These are phyloP conservation scores for Lippia alba DNA, from an alignment of 305 asterid species.

Conservation along the genomic window DNA sequence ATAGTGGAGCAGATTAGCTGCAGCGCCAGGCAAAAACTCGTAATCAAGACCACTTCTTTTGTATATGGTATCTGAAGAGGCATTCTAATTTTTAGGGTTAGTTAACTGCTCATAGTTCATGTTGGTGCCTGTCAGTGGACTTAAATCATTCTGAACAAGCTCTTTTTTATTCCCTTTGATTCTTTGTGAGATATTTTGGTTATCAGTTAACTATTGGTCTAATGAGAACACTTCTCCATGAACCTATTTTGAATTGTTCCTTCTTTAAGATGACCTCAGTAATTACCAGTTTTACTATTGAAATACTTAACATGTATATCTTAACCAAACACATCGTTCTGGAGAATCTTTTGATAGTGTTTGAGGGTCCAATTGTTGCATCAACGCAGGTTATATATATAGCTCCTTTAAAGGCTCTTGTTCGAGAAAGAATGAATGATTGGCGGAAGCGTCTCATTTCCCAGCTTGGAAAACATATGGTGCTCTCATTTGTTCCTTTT, in stretches of 20 bases:
- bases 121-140: not conserved
- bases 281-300: constrained; percentile 1
- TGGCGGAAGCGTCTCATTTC: constrained; percentile 95
- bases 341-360: constrained; percentile 30
- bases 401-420: constrained; percentile 99
- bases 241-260: no score
- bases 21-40: not conserved
- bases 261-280: not conserved
- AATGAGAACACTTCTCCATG: not conserved
- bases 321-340: constrained; percentile 21
- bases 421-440: constrained; percentile 97
- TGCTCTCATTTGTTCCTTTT: constrained; percentile 38
- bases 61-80: no score
- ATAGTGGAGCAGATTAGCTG: not conserved
- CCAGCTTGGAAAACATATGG: constrained; percentile 93
- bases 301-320: constrained; percentile 10
- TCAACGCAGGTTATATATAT: constrained; percentile 84
- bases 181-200: constrained; percentile 21
- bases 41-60: no score
- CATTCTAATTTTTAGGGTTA: not conserved
- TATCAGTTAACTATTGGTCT: constrained; percentile 3
- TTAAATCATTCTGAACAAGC: constrained; percentile 29
- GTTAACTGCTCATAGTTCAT: not conserved
- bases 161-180: constrained; percentile 1
- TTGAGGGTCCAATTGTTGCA: constrained; percentile 28